Evolutionary conservation across 306 rosid species (phyloP), one percentile per base, ranked within the genome.

Genomic region (barrel medic (Medicago truncatula)): DNA sequence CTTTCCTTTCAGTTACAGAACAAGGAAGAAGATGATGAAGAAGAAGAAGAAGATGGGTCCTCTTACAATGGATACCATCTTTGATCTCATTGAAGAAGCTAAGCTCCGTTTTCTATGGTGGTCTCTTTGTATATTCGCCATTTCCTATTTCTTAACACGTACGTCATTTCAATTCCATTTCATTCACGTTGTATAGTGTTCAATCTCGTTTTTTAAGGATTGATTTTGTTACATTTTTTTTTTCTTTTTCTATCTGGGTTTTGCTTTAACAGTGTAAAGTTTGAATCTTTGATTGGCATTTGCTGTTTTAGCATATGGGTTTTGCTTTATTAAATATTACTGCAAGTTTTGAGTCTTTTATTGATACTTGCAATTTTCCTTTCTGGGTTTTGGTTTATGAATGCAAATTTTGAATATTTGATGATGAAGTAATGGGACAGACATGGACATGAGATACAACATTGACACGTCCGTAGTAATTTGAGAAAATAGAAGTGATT

Each of bases 101-200:
- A 91, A 96, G 74, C 83, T 90, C 23, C 97, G 99, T 73, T 76
- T 89, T 28, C 89, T 90, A 2, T 96, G 99, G 98, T 96, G 99
- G 99, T 85, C 94, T 64, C 85, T 96, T 74, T 92, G 90, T 79
- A 79, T 90, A 54, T 96, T 92, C 83, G 86, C 83, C 79, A 83
- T 92, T 83, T 82, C 98, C 10, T 96, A 96, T 87, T 89, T 92
- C 86, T 73, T 96, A 17, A 84, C 98, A n/a, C 93, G 99, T 96
- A 88, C 89, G 96, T 81, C 17, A 67, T 73, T 72, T 66, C 41
- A 21, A 25, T 49, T 25, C 40, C 73, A 67, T 80, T 78, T 57
- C 78, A 36, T 64, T 41, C 21, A 44, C 21, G 61, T 14, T 6
- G 13, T 28, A 0, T 52, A 7, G 23, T 11, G 6, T 36, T 38